Conservation (phyloP, 73 alveolate genomes). For the Blepharisma stoltei region DNA sequence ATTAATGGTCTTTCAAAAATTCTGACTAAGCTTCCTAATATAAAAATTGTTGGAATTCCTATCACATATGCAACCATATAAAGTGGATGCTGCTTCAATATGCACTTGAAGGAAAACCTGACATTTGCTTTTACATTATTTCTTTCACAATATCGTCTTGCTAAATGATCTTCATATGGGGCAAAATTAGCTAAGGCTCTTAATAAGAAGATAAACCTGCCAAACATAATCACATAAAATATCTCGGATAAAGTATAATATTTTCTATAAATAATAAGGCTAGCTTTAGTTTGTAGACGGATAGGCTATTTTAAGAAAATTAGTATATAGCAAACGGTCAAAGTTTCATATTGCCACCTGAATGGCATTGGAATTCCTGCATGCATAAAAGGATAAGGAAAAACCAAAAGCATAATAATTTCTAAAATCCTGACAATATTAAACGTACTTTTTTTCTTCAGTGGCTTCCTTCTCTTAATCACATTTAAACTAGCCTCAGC, state of each 20-base stretch:
- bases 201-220: neutral
- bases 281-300: no score
- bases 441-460: neutral
- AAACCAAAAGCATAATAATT: neutral
- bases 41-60: slow-evolving; percentile 13
- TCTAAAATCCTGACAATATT: neutral
- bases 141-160: slow-evolving; percentile 6
- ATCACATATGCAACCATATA: neutral
- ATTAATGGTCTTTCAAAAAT: slow-evolving; percentile 24
- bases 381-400: slow-evolving; percentile 18
- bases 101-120: slow-evolving; percentile 17
- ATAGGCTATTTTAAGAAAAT: no score
- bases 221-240: slow-evolving; percentile 11
- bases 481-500: neutral
- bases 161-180: slow-evolving; percentile 20
- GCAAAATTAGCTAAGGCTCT: slow-evolving; percentile 14
- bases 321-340: no score
- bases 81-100: slow-evolving; percentile 15
- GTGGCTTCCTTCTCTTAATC: neutral
- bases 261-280: no score
- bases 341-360: no score
- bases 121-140: slow-evolving; percentile 10
- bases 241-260: slow-evolving; percentile 22
- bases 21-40: slow-evolving; percentile 1
- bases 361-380: neutral